Evolutionary conservation across 1,284 basidiomycete genomes (phyloP), one percentile per base, ranked within the genome.

Genomic region (Ustilago tritici): DNA sequence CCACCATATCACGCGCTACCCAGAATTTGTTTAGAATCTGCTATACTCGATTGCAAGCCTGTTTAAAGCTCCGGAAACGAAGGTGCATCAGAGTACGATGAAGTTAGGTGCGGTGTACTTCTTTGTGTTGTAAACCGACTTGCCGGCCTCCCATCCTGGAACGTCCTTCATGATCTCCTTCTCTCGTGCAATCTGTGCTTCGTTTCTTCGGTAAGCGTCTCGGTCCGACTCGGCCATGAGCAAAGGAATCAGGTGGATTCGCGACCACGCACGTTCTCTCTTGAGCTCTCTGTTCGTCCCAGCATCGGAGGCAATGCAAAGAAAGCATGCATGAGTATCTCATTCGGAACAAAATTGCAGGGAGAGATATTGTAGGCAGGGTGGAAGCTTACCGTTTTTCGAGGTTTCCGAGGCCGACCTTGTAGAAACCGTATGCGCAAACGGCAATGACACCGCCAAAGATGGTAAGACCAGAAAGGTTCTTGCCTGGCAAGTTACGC

Each of bases 141-240:
- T 91, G 56, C 93, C 93, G 61, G 89, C 89, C 72, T 85, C 83
- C 96, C 96, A 99, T 62, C 91, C 94, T 61, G 90, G 90, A 46
- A 98, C 95, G 84, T 95, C 93, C 88, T 93, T 94, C 95, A 99
- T 99, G 84, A 98, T 94, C 88, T 92, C 92, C 88, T 90, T 90
- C 88, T 99, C 96, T 62, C 95, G 88, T 57, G 88, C 92, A 66
- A 92, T 57, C 56, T 92, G 91, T n/a, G 94, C 95, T 82, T 92
- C 89, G 83, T 92, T 88, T 59, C 95, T 90, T 79, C 95, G 90
- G 89, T 93, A 95, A 57, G 90, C 89, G 87, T 96, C 95, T 68
- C 96, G 92, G 88, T 99, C 95, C 15, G 92, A 92, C 87, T 99
- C 95, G 56, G 95, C 95, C 78, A 95, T 90, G 15, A 87, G 76